Conservation (phyloP, 352 stramenopile genomes). For the Phytophthora boehmeriae region DNA sequence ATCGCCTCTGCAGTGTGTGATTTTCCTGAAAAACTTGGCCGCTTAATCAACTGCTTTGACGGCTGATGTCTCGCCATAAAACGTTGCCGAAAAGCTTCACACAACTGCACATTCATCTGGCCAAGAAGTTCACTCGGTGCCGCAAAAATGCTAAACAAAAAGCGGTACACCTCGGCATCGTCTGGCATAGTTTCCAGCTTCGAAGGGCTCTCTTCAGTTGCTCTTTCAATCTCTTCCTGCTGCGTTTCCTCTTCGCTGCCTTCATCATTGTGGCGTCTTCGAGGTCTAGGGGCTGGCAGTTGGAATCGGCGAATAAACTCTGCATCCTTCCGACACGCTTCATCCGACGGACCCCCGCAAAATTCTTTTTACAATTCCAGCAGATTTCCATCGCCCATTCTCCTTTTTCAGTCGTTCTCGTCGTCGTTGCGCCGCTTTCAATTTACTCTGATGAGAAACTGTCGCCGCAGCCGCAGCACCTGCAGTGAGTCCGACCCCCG, state of each 20-base stretch:
- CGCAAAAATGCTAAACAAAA: constrained; percentile 62
- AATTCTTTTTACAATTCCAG: constrained; percentile 67
- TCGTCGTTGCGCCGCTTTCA: constrained; percentile 40
- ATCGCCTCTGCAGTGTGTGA: constrained; percentile 5
- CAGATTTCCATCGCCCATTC: constrained; percentile 78
- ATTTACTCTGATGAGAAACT: constrained; percentile 54
- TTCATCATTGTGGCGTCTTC: neutral
- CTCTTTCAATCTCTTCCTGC: too few relatives aligned
- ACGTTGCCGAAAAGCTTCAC: constrained; percentile 49
- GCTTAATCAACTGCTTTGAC: constrained; percentile 12
- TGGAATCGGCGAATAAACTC: constrained; percentile 65
- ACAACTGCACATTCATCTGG: constrained; percentile 68
- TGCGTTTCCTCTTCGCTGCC: neutral
- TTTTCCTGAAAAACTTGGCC: constrained; percentile 20
- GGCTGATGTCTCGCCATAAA: constrained; percentile 29
- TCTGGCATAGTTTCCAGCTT: constrained; percentile 24
- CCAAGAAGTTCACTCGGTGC: constrained; percentile 60
- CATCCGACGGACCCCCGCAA: constrained; percentile 49
- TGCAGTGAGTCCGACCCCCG: constrained; percentile 63
- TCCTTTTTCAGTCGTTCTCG: constrained; percentile 49
- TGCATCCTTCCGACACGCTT: constrained; percentile 58
- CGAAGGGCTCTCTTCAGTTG: neutral
- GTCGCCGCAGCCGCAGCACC: constrained; percentile 60
- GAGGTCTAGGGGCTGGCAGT: constrained; percentile 3
- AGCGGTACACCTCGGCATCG: constrained; percentile 58